Percentiles rank a stretch among this genome's conserved stretches.
Conservation (phyloP, 2,329 filamentous ascomycete genomes). For the Blastomyces parvus region DNA sequence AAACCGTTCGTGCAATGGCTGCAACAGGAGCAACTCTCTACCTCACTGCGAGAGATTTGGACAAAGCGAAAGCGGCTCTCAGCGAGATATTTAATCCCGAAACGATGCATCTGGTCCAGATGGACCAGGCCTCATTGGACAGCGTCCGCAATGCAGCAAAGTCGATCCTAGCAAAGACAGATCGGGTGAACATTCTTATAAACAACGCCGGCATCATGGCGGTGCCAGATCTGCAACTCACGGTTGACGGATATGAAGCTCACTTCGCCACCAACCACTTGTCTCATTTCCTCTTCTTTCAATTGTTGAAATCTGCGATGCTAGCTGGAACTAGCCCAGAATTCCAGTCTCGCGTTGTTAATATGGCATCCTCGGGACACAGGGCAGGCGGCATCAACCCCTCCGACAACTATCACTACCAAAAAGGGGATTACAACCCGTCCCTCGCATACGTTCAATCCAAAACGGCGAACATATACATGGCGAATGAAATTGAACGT, state of each 20-base stretch:
- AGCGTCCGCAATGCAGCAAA: conserved; percentile 25
- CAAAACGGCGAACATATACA: conserved; percentile 45
- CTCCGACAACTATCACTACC: conserved; percentile 34
- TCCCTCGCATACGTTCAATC: conserved; percentile 39
- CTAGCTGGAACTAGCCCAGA: conserved; percentile 22
- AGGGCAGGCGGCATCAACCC: conserved; percentile 23
- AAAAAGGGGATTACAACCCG: conserved; percentile 27
- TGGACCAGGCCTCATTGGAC: conserved; percentile 28
- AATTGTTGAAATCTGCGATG: conserved; percentile 18
- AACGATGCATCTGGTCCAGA: conserved; percentile 20
- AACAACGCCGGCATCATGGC: conserved; percentile 39
- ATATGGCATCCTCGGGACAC: conserved; percentile 39
- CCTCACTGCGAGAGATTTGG: conserved; percentile 30
- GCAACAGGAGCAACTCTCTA: conserved; percentile 29
- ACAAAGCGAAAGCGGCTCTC: conserved; percentile 27
- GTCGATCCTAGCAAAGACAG: conserved; percentile 21
- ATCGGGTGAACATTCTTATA: conserved; percentile 34
- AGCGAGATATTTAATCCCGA: conserved; percentile 17
- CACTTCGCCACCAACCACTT: conserved; percentile 28
- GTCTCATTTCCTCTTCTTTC: conserved; percentile 26
- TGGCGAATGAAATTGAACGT: conserved; percentile 44
- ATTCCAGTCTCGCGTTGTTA: conserved; percentile 41
- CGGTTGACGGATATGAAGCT: conserved; percentile 31
- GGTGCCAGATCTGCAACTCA: conserved; percentile 19
- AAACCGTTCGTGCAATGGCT: conserved; percentile 30